Conservation (phyloP, 345 rosid species). For the Ceriops decandra region DNA sequence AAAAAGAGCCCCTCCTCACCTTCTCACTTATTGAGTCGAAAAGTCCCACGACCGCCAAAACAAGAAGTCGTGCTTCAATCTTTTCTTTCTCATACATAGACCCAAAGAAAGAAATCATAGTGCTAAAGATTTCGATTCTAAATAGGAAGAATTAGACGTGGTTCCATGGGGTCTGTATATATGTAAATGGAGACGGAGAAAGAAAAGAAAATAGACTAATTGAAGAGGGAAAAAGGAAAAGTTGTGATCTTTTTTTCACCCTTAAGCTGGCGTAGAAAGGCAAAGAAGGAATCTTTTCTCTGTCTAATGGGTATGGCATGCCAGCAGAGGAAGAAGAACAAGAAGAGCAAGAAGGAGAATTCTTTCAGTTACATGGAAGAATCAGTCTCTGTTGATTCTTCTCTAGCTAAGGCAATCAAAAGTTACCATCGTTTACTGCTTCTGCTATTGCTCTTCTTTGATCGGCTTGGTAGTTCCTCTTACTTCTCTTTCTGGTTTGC, state of each 20-base stretch:
- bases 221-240: constrained; percentile 5
- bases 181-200: background rate
- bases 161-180: background rate
- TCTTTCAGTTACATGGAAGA: constrained; percentile 18
- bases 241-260: background rate
- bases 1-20: background rate
- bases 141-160: background rate
- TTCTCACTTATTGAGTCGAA: background rate
- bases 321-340: constrained; percentile 1
- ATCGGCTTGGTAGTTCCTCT: constrained; percentile 49
- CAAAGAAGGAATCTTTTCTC: constrained; percentile 23
- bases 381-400: constrained; percentile 20
- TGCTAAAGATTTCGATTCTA: background rate
- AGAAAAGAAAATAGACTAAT: constrained; percentile 3
- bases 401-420: constrained; percentile 35
- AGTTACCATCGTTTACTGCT: constrained; percentile 27
- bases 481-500: background rate
- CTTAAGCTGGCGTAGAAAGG: constrained; percentile 11
- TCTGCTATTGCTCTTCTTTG: constrained; percentile 38
- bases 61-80: background rate
- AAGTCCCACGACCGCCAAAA: constrained; percentile 39
- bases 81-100: background rate
- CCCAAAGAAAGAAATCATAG: background rate
- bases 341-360: constrained; percentile 20
- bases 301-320: constrained; percentile 29